A percentile compares a stretch with the other conserved stretches of the same genome.
Conservation (phyloP, 2,329 filamentous ascomycete species). For the Venturia oleaginea region DNA sequence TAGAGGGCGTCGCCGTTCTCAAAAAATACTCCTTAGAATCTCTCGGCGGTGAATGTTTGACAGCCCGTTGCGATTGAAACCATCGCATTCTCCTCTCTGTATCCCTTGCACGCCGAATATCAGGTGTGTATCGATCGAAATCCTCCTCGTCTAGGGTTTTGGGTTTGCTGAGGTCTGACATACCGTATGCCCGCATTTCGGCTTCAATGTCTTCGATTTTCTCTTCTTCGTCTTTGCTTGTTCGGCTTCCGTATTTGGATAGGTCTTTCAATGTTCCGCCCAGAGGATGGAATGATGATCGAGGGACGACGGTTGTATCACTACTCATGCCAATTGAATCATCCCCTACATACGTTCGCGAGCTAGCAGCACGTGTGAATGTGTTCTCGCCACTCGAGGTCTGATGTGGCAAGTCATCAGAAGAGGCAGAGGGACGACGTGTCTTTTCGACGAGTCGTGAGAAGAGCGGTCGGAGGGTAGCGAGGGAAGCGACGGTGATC, state of each 20-base stretch:
- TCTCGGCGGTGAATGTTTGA: neutral
- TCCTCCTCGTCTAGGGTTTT: neutral
- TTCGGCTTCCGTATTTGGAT: neutral
- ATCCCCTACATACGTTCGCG: neutral
- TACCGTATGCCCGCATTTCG: constrained; percentile 24
- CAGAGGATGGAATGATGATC: neutral
- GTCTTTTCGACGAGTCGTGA: neutral
- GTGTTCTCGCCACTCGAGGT: neutral
- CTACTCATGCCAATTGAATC: neutral
- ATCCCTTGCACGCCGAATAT: neutral
- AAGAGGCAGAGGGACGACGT: neutral
- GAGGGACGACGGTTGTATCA: neutral
- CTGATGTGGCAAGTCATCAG: neutral
- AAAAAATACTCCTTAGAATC: neutral
- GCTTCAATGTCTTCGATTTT: constrained; percentile 64
- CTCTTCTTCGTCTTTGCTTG: constrained; percentile 50
- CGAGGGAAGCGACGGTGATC: constrained; percentile 10
- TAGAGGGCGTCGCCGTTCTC: neutral
- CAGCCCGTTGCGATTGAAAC: neutral
- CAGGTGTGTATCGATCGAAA: neutral
- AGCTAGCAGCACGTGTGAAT: neutral
- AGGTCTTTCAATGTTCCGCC: too few species aligned
- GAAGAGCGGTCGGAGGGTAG: constrained; percentile 9
- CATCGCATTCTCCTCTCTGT: neutral
- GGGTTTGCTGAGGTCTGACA: neutral